Conservation (phyloP, 306 rosid species). For the Spatholobus suberectus region DNA sequence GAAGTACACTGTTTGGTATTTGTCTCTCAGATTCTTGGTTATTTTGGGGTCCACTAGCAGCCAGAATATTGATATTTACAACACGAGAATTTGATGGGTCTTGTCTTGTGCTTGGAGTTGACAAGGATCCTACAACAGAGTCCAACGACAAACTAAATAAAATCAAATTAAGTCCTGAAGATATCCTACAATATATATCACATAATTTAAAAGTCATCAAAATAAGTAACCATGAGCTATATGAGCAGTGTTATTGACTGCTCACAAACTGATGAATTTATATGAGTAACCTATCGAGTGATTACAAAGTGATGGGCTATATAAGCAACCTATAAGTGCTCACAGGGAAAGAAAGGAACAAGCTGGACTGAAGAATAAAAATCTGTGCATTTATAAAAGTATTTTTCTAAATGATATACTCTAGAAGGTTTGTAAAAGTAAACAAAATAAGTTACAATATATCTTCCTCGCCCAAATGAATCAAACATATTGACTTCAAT, state of each 20-base stretch:
- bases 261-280: conserved; percentile 8
- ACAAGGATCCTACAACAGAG: conserved; percentile 56
- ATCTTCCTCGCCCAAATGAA: neutral
- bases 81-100: conserved; percentile 59
- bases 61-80: conserved; percentile 66
- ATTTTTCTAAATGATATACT: neutral
- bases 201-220: neutral
- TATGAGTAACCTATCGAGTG: conserved; percentile 14
- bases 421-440: neutral
- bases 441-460: neutral
- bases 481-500: neutral
- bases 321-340: neutral
- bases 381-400: neutral
- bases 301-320: conserved; percentile 6
- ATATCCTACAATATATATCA: conserved; percentile 16
- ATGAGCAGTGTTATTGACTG: conserved; percentile 7
- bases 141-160: conserved; percentile 31
- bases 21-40: conserved; percentile 78
- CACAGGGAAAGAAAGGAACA: neutral
- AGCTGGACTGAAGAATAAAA: conserved; percentile 12
- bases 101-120: conserved; percentile 58
- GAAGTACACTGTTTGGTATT: conserved; percentile 66
- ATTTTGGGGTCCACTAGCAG: conserved; percentile 76
- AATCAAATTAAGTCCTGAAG: neutral
- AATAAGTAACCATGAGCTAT: neutral